A percentile compares a stretch with the other conserved stretches of the same genome.
phyloP scores from a whole-genome alignment of 768 basidiomycete genomes.

The Pleurotus giganteus region DNA sequence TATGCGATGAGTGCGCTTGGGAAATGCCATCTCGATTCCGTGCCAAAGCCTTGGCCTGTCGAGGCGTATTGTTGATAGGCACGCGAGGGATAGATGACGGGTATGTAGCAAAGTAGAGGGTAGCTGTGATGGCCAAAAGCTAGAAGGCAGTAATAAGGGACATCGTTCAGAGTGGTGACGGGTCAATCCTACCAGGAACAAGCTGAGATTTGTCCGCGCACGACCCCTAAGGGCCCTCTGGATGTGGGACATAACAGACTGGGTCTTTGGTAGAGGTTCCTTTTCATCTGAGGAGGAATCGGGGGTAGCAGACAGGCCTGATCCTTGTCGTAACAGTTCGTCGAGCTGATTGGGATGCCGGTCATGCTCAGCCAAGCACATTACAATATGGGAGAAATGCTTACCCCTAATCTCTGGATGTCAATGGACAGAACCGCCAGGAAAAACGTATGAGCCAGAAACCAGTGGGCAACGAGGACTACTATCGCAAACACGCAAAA shows the following conservation, averaged over 20 bases:
- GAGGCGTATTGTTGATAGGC: slow-evolving; percentile 26
- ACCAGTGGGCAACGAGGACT: slow-evolving; percentile 96
- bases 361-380: slow-evolving; percentile 5
- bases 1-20: slow-evolving; percentile 18
- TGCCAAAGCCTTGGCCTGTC: slow-evolving; percentile 26
- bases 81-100: slow-evolving; percentile 34
- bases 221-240: slow-evolving; percentile 60
- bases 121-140: slow-evolving; percentile 76
- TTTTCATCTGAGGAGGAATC: slow-evolving; percentile 20
- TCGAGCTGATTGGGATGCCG: slow-evolving; percentile 53
- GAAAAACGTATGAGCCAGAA: slow-evolving; percentile 95
- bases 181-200: slow-evolving; percentile 59
- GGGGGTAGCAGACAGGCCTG: slow-evolving; percentile 48
- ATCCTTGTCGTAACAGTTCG: slow-evolving; percentile 78
- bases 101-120: slow-evolving; percentile 73
- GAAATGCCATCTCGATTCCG: slow-evolving; percentile 28
- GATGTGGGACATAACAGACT: slow-evolving; percentile 35
- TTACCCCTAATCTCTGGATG: slow-evolving; percentile 85
- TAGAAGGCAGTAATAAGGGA: slow-evolving; percentile 24
- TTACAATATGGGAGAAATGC: slow-evolving; percentile 17
- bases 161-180: slow-evolving; percentile 10
- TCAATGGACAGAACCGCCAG: slow-evolving; percentile 94
- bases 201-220: slow-evolving; percentile 74
- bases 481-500: slow-evolving; percentile 94
- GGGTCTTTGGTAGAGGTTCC: slow-evolving; percentile 39